Percentiles rank a stretch among this genome's conserved stretches.
These are phyloP conservation scores for Entophlyctis helioformis DNA, from an alignment of 192 early-diverging fungal genomes.

Conservation along the genomic window DNA sequence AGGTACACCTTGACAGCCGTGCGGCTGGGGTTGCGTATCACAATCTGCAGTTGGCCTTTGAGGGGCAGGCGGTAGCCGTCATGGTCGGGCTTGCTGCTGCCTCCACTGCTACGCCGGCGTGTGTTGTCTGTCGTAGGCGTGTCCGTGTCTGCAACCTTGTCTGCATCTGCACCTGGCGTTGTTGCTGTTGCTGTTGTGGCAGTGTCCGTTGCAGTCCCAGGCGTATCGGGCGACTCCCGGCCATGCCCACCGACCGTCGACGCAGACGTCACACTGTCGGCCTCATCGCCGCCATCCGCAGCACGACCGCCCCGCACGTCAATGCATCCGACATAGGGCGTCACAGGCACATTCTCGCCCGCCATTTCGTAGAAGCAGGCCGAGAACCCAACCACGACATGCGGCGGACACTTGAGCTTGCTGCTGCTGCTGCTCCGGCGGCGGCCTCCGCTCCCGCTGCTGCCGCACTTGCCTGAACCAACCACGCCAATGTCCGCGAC, in stretches of 20 bases:
- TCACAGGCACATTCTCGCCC: constrained; percentile 31
- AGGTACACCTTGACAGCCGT: constrained; percentile 71
- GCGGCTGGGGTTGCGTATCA: constrained; percentile 65
- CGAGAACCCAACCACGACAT: constrained; percentile 49
- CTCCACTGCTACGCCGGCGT: no score
- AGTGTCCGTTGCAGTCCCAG: no score
- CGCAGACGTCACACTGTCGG: no score
- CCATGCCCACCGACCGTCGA: constrained; percentile 2
- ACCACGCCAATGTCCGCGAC: constrained; percentile 58
- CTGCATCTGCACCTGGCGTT: background rate
- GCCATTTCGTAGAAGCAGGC: constrained; percentile 64
- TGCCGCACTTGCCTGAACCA: constrained; percentile 51
- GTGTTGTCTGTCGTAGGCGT: no score
- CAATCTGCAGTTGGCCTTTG: constrained; percentile 64
- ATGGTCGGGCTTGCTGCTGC: constrained; percentile 16
- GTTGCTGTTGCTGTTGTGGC: background rate
- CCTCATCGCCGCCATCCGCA: constrained; percentile 3
- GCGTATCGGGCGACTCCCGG: no score
- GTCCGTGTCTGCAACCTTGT: constrained; percentile 2
- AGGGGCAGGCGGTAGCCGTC: constrained; percentile 57
- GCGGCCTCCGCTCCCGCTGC: no score
- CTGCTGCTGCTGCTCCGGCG: no score
- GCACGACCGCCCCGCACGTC: constrained; percentile 34
- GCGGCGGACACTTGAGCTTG: constrained; percentile 53
- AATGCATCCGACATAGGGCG: constrained; percentile 68